These are phyloP conservation scores for Straminergon stramineum DNA, from an alignment of 225 moss, liverwort and hornwort species.

Conservation along the genomic window DNA sequence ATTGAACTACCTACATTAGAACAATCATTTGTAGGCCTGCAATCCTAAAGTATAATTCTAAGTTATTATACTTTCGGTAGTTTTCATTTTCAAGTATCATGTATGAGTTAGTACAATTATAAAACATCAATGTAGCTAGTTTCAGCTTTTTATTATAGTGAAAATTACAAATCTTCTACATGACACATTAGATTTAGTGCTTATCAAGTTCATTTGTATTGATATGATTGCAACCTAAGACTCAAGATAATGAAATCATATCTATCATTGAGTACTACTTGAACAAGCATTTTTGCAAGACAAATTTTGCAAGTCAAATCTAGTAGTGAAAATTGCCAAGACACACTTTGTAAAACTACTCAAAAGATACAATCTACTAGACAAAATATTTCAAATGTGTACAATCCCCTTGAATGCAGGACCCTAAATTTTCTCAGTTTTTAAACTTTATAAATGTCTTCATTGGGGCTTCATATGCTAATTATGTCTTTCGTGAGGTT, in stretches of 20 bases:
- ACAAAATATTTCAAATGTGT: neutral
- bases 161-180: too few species aligned
- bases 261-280: neutral
- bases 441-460: neutral
- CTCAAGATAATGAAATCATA: neutral
- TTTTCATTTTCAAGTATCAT: too few species aligned
- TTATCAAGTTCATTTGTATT: neutral
- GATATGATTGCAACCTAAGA: neutral
- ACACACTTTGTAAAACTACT: neutral
- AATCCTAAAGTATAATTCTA: neutral
- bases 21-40: accelerated
- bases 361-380: accelerated
- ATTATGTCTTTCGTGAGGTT: neutral
- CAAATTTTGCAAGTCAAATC: accelerated
- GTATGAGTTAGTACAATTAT: too few species aligned
- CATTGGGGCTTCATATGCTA: neutral
- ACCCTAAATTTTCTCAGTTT: neutral
- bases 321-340: accelerated
- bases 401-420: accelerated
- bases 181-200: neutral
- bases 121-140: too few species aligned
- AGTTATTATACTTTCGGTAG: too few species aligned
- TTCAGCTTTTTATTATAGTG: too few species aligned
- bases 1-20: neutral
- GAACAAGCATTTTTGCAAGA: neutral